Percentiles rank a stretch among this genome's conserved stretches.
These are phyloP conservation scores for Somion occarium DNA, from an alignment of 1,284 basidiomycete genomes.

Conservation along the genomic window DNA sequence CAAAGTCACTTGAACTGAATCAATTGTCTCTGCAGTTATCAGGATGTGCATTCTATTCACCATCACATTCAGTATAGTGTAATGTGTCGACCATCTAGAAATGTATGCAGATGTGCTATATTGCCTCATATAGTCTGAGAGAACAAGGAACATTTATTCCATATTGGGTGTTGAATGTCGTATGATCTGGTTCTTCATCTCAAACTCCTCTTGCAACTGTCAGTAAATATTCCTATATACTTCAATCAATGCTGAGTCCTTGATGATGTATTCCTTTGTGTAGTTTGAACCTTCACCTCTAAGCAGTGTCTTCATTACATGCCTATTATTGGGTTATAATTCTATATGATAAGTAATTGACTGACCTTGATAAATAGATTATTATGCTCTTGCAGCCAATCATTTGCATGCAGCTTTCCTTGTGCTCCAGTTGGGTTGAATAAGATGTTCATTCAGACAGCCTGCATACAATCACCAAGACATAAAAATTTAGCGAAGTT, in stretches of 20 bases:
- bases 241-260: conserved; percentile 12
- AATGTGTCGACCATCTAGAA: neutral
- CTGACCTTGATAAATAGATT: conserved; percentile 22
- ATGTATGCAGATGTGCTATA: neutral
- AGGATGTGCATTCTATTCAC: neutral
- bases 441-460: conserved; percentile 21
- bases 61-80: neutral
- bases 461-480: conserved; percentile 6
- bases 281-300: conserved; percentile 12
- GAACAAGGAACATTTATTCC: conserved; percentile 8
- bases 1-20: neutral
- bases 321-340: neutral
- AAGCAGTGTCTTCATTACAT: no score
- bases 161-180: conserved; percentile 12
- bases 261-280: conserved; percentile 11
- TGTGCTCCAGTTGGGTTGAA: conserved; percentile 21
- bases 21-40: neutral
- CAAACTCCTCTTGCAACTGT: conserved; percentile 12
- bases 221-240: conserved; percentile 10
- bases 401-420: conserved; percentile 17
- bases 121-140: neutral
- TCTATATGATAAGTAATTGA: neutral
- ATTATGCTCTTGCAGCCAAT: conserved; percentile 22
- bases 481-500: neutral
- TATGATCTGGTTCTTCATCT: neutral